Percentiles rank a stretch among this genome's conserved stretches.
These are phyloP conservation scores for Mychonastes homosphaera DNA, from an alignment of 139 green algal genomes.

Conservation along the genomic window DNA sequence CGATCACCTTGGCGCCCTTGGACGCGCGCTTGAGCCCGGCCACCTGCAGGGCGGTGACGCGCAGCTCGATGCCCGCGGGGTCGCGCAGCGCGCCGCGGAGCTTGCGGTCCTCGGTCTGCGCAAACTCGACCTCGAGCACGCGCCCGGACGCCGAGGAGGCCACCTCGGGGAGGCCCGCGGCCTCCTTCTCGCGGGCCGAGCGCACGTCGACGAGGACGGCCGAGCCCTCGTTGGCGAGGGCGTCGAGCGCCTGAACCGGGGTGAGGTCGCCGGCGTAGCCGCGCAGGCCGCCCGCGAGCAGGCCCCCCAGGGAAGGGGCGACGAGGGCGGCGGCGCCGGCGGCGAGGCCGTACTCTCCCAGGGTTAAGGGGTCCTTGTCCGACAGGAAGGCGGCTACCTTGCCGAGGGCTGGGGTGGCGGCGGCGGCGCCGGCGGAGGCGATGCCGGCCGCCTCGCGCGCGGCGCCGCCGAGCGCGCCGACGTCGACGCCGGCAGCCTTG, in stretches of 20 bases:
- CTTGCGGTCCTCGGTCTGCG: slow-evolving; percentile 49
- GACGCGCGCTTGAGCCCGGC: slow-evolving; percentile 54
- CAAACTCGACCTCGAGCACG: slow-evolving; percentile 70
- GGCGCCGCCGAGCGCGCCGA: slow-evolving; percentile 20
- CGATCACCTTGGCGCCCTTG: slow-evolving; percentile 50
- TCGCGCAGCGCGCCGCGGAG: slow-evolving; percentile 58
- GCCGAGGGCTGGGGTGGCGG: slow-evolving; percentile 38
- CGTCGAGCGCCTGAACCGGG: slow-evolving; percentile 47
- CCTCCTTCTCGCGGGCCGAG: slow-evolving; percentile 59
- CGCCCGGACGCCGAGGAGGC: slow-evolving; percentile 31
- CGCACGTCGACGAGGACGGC: slow-evolving; percentile 75
- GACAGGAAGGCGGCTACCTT: slow-evolving; percentile 39
- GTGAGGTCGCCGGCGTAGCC: slow-evolving; percentile 41
- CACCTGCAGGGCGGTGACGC: slow-evolving; percentile 67
- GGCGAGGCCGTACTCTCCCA: slow-evolving; percentile 54
- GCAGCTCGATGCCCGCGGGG: slow-evolving; percentile 28
- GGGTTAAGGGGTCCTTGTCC: slow-evolving; percentile 32
- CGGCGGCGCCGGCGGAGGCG: slow-evolving; percentile 24
- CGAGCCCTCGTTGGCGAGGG: slow-evolving; percentile 32
- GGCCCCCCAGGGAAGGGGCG: slow-evolving; percentile 36
- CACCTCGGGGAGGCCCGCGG: slow-evolving; percentile 63
- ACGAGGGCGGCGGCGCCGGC: slow-evolving; percentile 27
- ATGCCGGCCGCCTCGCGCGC: slow-evolving; percentile 23
- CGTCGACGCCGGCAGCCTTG: slow-evolving; percentile 25
- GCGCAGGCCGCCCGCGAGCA: slow-evolving; percentile 30